phyloP scores from a whole-genome alignment of 306 rosid species.

The Cucumis hystrix region DNA sequence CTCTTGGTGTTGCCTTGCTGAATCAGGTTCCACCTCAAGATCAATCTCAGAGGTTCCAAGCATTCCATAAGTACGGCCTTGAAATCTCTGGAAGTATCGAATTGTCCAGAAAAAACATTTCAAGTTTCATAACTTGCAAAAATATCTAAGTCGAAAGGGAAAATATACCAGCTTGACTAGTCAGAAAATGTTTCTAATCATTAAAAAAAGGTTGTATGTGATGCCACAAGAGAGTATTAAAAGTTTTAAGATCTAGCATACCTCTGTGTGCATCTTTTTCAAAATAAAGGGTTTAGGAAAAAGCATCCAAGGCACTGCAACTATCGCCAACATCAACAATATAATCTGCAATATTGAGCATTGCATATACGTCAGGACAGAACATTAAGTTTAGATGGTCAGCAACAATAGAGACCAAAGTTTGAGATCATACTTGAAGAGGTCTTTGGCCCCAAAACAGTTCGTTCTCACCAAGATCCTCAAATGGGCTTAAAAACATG shows the following conservation, averaged over 20 bases:
- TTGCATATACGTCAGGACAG: background rate
- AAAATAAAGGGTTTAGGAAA: constrained; percentile 95
- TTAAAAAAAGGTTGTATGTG: background rate
- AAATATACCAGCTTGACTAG: background rate
- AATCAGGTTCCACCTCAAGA: constrained; percentile 75
- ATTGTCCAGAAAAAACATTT: background rate
- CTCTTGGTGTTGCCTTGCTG: constrained; percentile 75
- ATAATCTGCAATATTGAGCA: constrained; percentile 58
- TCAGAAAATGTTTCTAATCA: background rate
- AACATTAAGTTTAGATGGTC: background rate
- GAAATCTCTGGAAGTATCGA: constrained; percentile 57
- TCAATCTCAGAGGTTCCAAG: constrained; percentile 82
- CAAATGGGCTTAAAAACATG: constrained; percentile 95
- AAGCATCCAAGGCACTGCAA: constrained; percentile 99
- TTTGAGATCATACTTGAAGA: constrained; percentile 54
- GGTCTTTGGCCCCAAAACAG: constrained; percentile 98
- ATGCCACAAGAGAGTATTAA: background rate
- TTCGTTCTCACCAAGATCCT: constrained; percentile 85
- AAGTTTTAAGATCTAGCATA: constrained; percentile 19
- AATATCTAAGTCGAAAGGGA: background rate
- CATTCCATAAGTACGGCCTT: constrained; percentile 82
- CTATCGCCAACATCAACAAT: constrained; percentile 73
- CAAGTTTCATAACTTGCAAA: background rate
- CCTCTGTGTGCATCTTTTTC: constrained; percentile 81
- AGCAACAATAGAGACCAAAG: constrained; percentile 13